Conservation (phyloP, 2,329 filamentous ascomycete species). For the Talaromyces sp. region DNA sequence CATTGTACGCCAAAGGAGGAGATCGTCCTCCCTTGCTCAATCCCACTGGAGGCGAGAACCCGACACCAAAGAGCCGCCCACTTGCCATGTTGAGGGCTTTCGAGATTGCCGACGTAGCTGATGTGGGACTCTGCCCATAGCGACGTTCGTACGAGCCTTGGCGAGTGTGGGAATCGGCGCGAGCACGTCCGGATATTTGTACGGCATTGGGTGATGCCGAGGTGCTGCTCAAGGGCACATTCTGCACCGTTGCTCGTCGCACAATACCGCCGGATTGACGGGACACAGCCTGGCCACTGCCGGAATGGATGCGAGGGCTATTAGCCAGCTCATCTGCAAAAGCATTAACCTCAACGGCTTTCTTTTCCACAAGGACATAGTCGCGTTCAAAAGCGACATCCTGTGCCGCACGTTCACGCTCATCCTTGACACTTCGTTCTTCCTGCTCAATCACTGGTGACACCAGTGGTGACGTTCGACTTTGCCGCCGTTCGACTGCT, state of each 20-base stretch:
- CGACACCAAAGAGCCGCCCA: conserved; percentile 48
- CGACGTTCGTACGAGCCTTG: conserved; percentile 76
- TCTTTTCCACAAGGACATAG: conserved; percentile 93
- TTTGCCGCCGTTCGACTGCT: conserved; percentile 7
- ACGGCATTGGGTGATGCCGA: conserved; percentile 63
- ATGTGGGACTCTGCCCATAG: conserved; percentile 67
- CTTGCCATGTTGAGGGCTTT: conserved; percentile 95
- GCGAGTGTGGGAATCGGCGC: conserved; percentile 63
- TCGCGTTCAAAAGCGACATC: conserved; percentile 89
- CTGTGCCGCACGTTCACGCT: conserved; percentile 65
- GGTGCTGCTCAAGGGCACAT: conserved; percentile 61
- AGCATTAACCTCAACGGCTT: conserved; percentile 92
- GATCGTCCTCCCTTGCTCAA: conserved; percentile 42
- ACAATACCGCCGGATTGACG: conserved; percentile 60
- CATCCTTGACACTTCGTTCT: conserved; percentile 23
- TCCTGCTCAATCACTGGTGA: conserved; percentile 41
- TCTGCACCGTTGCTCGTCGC: conserved; percentile 74
- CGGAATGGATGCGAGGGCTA: conserved; percentile 57
- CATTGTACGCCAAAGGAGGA: conserved; percentile 49
- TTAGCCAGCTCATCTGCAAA: conserved; percentile 92
- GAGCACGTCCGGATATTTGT: conserved; percentile 64
- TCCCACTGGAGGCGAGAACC: conserved; percentile 45
- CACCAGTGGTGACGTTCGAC: conserved; percentile 13
- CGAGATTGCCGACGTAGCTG: conserved; percentile 83
- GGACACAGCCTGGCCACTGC: conserved; percentile 32